Evolutionary conservation across 768 basidiomycete genomes (phyloP).

Genomic region (Sporobolomyces phaffii): DNA sequence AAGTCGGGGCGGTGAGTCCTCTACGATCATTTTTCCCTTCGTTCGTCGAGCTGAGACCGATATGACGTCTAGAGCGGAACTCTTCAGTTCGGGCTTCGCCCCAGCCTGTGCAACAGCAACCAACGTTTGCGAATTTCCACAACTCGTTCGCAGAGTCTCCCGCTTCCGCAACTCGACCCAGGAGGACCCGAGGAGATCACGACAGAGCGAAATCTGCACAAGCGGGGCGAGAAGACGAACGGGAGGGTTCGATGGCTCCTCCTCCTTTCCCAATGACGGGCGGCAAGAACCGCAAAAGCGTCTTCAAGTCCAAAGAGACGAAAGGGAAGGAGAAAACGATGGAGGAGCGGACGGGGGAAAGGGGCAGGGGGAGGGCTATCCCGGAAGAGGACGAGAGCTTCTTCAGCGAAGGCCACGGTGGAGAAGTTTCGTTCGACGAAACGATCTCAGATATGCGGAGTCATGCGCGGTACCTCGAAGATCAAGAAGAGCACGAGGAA

Average conservation of each 20-base stretch:
- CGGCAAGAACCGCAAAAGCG: background rate
- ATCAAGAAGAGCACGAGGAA: background rate
- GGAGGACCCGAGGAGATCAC: background rate
- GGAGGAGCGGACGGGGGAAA: background rate
- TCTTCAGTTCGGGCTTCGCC: background rate
- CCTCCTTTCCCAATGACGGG: constrained; percentile 11
- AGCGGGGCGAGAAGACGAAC: background rate
- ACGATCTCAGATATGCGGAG: background rate
- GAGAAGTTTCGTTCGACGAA: constrained; percentile 1
- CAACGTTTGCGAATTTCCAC: constrained; percentile 13
- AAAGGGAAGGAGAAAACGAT: background rate
- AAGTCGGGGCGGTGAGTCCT: background rate
- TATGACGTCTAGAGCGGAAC: background rate
- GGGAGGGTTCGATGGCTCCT: constrained; percentile 26
- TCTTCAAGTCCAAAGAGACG: background rate
- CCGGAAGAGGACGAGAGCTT: constrained; percentile 17
- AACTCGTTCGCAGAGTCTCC: constrained; percentile 13
- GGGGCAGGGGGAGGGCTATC: background rate
- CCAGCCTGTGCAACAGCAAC: background rate
- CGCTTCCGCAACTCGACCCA: background rate
- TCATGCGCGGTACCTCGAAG: too few relatives aligned
- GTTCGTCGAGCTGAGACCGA: background rate
- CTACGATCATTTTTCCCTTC: background rate
- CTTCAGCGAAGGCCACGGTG: constrained; percentile 6
- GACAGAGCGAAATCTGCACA: too few relatives aligned